Evolutionary conservation across 805 yeast species (phyloP).

Genomic region (Yarrowia porcina): DNA sequence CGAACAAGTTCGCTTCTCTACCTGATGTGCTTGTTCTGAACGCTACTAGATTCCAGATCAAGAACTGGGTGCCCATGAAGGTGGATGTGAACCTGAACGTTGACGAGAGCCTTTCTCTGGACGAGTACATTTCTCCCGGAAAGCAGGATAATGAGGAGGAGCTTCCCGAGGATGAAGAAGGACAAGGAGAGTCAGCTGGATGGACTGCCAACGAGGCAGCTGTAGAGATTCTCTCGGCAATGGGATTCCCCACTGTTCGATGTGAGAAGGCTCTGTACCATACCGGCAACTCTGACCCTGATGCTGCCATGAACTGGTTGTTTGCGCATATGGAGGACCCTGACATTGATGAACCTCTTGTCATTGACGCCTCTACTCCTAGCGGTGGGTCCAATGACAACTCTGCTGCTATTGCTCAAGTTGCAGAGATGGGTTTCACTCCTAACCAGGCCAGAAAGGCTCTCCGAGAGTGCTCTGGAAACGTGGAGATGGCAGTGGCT

Average conservation of each 20-base stretch:
- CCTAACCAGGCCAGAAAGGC: slow-evolving; percentile 69
- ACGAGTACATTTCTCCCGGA: slow-evolving; percentile 44
- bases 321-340: slow-evolving; percentile 85
- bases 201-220: slow-evolving; percentile 50
- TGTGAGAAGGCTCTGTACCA: slow-evolving; percentile 63
- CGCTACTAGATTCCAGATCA: slow-evolving; percentile 75
- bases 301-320: slow-evolving; percentile 86
- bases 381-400: slow-evolving; percentile 29
- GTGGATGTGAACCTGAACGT: slow-evolving; percentile 65
- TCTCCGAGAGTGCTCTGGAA: slow-evolving; percentile 53
- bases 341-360: slow-evolving; percentile 65
- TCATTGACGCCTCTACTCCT: slow-evolving; percentile 28
- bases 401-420: slow-evolving; percentile 44
- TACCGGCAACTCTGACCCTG: slow-evolving; percentile 64
- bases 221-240: slow-evolving; percentile 55
- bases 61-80: slow-evolving; percentile 88
- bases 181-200: slow-evolving; percentile 24
- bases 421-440: slow-evolving; percentile 77
- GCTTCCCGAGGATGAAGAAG: slow-evolving; percentile 39
- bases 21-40: slow-evolving; percentile 72
- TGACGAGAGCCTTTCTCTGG: slow-evolving; percentile 47
- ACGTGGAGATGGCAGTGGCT: slow-evolving; percentile 75
- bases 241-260: slow-evolving; percentile 84
- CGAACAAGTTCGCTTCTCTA: slow-evolving; percentile 52
- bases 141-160: slow-evolving; percentile 44